Evolutionary conservation across 148 eudicot genomes (phyloP).

Genomic region (Heliosperma pusillum): DNA sequence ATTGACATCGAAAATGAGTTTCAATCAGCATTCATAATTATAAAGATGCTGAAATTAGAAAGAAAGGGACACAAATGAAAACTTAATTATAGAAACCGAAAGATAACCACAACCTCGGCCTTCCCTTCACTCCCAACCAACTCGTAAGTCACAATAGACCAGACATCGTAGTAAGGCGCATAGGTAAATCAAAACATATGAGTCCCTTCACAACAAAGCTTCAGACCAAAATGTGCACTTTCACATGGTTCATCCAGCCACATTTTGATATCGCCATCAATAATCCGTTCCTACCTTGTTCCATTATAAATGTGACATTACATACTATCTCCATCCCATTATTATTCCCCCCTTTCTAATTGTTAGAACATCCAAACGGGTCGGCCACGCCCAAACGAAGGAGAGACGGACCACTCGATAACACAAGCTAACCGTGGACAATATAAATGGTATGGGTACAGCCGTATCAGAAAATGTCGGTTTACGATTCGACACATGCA

Average conservation of each 20-base stretch:
- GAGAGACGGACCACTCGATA: no score
- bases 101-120: not conserved
- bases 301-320: not conserved
- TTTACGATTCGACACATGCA: not conserved
- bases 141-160: not conserved
- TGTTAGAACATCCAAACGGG: no score
- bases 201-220: not conserved
- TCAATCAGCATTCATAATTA: not conserved
- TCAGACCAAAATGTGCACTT: not conserved
- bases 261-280: not conserved
- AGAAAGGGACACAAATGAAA: not conserved
- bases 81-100: not conserved
- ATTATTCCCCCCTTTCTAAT: no score
- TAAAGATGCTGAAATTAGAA: not conserved
- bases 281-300: not conserved
- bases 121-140: not conserved
- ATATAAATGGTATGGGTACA: no score
- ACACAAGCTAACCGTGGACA: no score
- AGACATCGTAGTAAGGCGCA: not conserved
- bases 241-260: constrained; percentile 1
- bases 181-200: not conserved
- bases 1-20: not conserved
- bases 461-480: not conserved
- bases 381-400: no score
- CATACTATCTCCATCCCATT: not conserved